Percentiles rank a stretch among this genome's conserved stretches.
Conservation (phyloP, 1,139 yeast genomes). For the Pichia sp. region DNA sequence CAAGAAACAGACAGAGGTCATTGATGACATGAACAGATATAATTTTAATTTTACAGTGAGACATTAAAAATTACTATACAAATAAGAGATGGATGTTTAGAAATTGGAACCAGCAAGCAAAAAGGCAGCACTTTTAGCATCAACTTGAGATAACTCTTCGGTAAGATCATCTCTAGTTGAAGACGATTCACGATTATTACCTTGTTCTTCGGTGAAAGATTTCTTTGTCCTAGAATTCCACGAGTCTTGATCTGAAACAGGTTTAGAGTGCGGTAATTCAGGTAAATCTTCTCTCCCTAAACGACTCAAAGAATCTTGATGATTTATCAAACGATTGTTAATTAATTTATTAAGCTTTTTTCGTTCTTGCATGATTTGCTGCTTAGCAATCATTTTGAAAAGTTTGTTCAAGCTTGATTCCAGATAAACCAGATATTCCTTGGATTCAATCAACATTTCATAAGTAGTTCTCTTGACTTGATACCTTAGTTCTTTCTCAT, state of each 20-base stretch:
- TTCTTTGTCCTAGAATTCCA: conserved; percentile 27
- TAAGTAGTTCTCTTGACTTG: conserved; percentile 79
- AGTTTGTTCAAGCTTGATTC: conserved; percentile 44
- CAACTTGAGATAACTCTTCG: conserved; percentile 38
- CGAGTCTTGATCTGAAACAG: conserved; percentile 38
- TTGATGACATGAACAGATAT: neutral
- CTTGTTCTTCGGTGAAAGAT: conserved; percentile 2
- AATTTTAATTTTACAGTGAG: no score
- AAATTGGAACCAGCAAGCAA: conserved; percentile 73
- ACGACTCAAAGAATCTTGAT: conserved; percentile 72
- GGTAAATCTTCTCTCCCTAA: conserved; percentile 59
- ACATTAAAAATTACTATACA: no score
- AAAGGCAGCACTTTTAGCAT: conserved; percentile 78
- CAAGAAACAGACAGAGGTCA: no score
- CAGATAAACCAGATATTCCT: conserved; percentile 47
- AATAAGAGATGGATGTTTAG: conserved; percentile 29
- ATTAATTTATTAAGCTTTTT: conserved; percentile 65
- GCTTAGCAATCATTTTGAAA: conserved; percentile 55
- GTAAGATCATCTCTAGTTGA: conserved; percentile 28
- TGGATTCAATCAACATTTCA: conserved; percentile 72
- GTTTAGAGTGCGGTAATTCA: conserved; percentile 22
- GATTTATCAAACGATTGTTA: conserved; percentile 65
- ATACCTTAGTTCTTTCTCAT: conserved; percentile 64
- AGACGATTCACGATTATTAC: conserved; percentile 8
- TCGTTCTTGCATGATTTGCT: conserved; percentile 80